These are phyloP conservation scores for Leishmania major DNA, from an alignment of 208 protist species.

Conservation along the genomic window DNA sequence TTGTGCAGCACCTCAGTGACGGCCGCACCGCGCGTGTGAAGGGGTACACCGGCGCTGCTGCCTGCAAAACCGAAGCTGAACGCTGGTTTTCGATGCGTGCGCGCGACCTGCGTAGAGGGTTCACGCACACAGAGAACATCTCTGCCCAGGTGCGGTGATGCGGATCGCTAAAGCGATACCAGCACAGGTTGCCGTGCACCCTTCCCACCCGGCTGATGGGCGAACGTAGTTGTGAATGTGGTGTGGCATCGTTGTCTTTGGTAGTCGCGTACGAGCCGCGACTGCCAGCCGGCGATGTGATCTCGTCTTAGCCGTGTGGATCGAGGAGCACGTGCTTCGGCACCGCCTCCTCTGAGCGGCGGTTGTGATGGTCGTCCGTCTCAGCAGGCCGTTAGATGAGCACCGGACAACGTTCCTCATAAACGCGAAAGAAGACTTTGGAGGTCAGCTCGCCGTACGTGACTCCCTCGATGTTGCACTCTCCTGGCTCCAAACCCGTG, in stretches of 20 bases:
- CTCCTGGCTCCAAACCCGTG: conserved; percentile 18
- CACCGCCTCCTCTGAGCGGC: conserved; percentile 5
- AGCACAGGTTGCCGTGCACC: conserved; percentile 26
- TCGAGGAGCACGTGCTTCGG: conserved; percentile 26
- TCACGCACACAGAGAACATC: conserved; percentile 26
- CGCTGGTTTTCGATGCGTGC: conserved; percentile 9
- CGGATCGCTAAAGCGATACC: conserved; percentile 52
- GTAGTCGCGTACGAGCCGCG: conserved; percentile 35
- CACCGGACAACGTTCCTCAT: conserved; percentile 32
- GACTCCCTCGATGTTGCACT: conserved; percentile 39
- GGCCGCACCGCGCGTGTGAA: conserved; percentile 55
- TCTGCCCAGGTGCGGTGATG: conserved; percentile 34
- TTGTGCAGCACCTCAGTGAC: conserved; percentile 54
- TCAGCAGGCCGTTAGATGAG: conserved; percentile 16
- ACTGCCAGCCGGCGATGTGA: conserved; percentile 48
- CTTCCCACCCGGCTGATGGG: background rate
- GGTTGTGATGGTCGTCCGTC: background rate
- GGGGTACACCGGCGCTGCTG: conserved; percentile 48
- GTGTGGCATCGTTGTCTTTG: conserved; percentile 22
- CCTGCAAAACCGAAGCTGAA: conserved; percentile 52
- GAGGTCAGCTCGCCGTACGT: conserved; percentile 13
- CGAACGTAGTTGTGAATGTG: conserved; percentile 27
- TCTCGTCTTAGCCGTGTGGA: conserved; percentile 29
- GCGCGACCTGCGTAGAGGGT: conserved; percentile 24
- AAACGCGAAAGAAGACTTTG: conserved; percentile 23